A percentile compares a stretch with the other conserved stretches of the same genome.
Evolutionary conservation across 1,139 yeast species (phyloP).

Genomic region (Pichia sp.): DNA sequence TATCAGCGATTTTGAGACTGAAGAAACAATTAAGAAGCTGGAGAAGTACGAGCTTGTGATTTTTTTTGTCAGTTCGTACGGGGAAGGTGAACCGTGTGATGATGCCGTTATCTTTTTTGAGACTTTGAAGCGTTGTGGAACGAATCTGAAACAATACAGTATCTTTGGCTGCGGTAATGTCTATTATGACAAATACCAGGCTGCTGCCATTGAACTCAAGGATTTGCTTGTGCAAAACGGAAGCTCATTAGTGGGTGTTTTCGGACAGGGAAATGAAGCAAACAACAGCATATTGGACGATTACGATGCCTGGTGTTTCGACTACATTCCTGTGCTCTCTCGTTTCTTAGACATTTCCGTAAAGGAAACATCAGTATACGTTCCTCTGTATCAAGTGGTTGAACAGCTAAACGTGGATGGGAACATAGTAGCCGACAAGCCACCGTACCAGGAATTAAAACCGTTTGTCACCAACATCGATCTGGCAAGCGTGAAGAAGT

Average conservation of each 20-base stretch:
- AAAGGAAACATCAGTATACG: constrained; percentile 40
- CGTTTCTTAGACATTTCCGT: constrained; percentile 31
- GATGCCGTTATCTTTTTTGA: constrained; percentile 70
- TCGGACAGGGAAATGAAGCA: constrained; percentile 93
- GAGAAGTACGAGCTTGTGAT: constrained; percentile 47
- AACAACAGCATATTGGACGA: constrained; percentile 90
- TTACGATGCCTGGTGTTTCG: constrained; percentile 85
- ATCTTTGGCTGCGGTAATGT: constrained; percentile 92
- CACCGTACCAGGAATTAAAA: constrained; percentile 73
- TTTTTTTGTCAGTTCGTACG: constrained; percentile 85
- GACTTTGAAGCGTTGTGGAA: constrained; percentile 33
- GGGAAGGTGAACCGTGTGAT: constrained; percentile 98
- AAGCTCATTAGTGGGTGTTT: constrained; percentile 61
- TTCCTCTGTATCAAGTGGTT: constrained; percentile 8
- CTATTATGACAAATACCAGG: constrained; percentile 85
- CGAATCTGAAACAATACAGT: constrained; percentile 39
- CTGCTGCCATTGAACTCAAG: constrained; percentile 63
- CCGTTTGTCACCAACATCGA: constrained; percentile 72
- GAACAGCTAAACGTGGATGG: constrained; percentile 35
- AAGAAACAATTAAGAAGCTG: constrained; percentile 20
- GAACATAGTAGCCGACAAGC: constrained; percentile 34
- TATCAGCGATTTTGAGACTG: neutral
- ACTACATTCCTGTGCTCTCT: constrained; percentile 54
- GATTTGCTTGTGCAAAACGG: constrained; percentile 52
- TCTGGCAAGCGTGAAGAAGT: constrained; percentile 58